Evolutionary conservation across 768 basidiomycete genomes (phyloP), one percentile per base, ranked within the genome.

Genomic region (Lactarius pseudohatsudake): DNA sequence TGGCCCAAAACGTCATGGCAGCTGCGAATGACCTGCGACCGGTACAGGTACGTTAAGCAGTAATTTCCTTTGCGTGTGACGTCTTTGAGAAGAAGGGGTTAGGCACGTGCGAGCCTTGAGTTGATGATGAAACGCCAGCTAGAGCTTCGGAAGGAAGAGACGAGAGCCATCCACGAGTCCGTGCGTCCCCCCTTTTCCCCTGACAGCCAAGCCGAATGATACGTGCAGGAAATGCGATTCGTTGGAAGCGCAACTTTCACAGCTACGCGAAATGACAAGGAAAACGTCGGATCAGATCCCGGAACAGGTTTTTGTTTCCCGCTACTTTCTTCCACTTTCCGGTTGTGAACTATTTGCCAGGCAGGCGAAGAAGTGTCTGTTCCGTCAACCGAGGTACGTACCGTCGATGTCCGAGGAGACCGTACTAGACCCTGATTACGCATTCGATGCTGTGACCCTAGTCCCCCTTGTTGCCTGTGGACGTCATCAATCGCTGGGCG

Each of bases 1-100:
- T 94, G 61, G 86, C 86, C 8, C 90, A 92, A 75, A 96, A 96
- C 75, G 82, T 96, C 64, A 92, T 95, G 86, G 91, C 89, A 16
- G 90, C 91, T 20, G 91, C 91, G 43, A 96, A 96, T 72, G 93
- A 94, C 72, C 77, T 96, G 59, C 85, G 94, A 30, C 94, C 93
- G 0, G 90, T 94, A 5, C 94, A 96, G 83, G 92, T 88, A 30
- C 13, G 77, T 73, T 15, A 15, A 4, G 69, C 53, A 62, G 56
- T 18, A 55, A 40, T 54, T 30, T 34, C n/a, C 40, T 58, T 45
- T 66, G 41, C 43, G 20, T 13, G n/a, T 64, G 18, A 50, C 41
- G 28, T 34, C 26, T 22, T n/a, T 59, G 59, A n/a, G 20, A 20
- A 34, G 65, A 40, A 26, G 45, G 32, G 15, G 43, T 56, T 59